Percentiles rank a stretch among this genome's conserved stretches.
Evolutionary conservation across 805 yeast genomes (phyloP).

Genomic region (Yarrowia alimentaria): DNA sequence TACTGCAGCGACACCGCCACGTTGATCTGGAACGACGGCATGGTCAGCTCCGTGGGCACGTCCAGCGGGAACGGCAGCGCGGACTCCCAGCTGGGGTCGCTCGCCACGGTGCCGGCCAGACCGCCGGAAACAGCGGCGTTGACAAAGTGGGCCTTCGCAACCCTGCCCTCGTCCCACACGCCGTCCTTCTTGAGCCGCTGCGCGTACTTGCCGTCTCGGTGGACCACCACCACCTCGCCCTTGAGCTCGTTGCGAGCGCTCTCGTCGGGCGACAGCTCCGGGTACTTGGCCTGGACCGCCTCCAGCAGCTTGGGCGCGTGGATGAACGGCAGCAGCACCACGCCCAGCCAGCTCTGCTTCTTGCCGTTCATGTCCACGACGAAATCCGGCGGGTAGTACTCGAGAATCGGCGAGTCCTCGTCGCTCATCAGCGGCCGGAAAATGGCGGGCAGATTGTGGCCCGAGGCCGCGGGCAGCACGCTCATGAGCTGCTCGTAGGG

Average conservation of each 20-base stretch:
- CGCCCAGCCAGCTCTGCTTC: slow-evolving; percentile 93
- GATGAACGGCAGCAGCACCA: slow-evolving; percentile 84
- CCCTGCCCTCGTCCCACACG: slow-evolving; percentile 38
- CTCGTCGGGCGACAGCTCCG: slow-evolving; percentile 64
- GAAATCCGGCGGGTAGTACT: slow-evolving; percentile 86
- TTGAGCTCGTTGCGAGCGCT: slow-evolving; percentile 65
- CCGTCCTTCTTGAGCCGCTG: slow-evolving; percentile 37
- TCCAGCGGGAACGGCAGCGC: slow-evolving; percentile 49
- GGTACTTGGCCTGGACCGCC: slow-evolving; percentile 65
- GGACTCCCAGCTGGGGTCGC: slow-evolving; percentile 41
- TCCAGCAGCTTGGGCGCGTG: slow-evolving; percentile 72
- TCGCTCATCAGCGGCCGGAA: slow-evolving; percentile 80
- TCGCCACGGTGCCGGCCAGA: slow-evolving; percentile 39
- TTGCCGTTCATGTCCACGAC: slow-evolving; percentile 94
- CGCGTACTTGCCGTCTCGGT: slow-evolving; percentile 58
- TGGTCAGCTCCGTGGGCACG: slow-evolving; percentile 37
- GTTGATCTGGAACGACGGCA: slow-evolving; percentile 48
- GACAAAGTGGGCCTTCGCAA: slow-evolving; percentile 31
- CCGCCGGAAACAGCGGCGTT: slow-evolving; percentile 37
- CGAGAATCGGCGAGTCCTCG: slow-evolving; percentile 77
- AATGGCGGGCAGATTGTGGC: slow-evolving; percentile 77
- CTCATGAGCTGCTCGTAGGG: slow-evolving; percentile 95
- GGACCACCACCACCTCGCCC: slow-evolving; percentile 65
- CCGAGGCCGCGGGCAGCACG: slow-evolving; percentile 91
- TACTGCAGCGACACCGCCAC: slow-evolving; percentile 48